phyloP scores from a whole-genome alignment of 1,139 yeast species.

The Spencermartinsiella ligniputridi region DNA sequence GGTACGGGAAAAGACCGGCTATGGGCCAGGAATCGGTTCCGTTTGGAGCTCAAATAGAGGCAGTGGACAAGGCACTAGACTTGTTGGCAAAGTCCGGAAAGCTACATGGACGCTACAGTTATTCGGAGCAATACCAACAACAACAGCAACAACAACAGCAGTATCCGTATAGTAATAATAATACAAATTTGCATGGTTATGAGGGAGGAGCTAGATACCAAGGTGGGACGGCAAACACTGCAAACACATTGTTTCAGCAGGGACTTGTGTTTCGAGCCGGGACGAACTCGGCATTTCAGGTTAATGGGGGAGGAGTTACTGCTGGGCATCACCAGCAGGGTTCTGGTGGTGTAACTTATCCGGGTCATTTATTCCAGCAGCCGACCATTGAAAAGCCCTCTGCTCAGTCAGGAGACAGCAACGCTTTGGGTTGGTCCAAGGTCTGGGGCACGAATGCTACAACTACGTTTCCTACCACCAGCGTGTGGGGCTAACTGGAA shows the following conservation, averaged over 20 bases:
- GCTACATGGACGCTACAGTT: neutral
- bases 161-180: neutral
- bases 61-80: neutral
- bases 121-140: neutral
- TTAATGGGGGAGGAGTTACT: neutral
- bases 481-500: conserved; percentile 14
- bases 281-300: no score
- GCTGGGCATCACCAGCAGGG: neutral
- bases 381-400: neutral
- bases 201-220: neutral
- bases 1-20: conserved; percentile 1
- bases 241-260: neutral
- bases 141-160: neutral
- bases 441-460: conserved; percentile 14
- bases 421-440: conserved; percentile 12
- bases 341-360: no score
- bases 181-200: neutral
- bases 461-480: conserved; percentile 10
- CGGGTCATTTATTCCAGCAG: neutral
- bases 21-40: conserved; percentile 1
- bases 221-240: neutral
- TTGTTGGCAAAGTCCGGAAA: neutral
- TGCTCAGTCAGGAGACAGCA: neutral
- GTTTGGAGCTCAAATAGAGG: neutral
- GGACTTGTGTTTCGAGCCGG: neutral